Evolutionary conservation across 371 early-diverging fungal genomes (phyloP), one percentile per base, ranked within the genome.

Genomic region (Mucor sp.): DNA sequence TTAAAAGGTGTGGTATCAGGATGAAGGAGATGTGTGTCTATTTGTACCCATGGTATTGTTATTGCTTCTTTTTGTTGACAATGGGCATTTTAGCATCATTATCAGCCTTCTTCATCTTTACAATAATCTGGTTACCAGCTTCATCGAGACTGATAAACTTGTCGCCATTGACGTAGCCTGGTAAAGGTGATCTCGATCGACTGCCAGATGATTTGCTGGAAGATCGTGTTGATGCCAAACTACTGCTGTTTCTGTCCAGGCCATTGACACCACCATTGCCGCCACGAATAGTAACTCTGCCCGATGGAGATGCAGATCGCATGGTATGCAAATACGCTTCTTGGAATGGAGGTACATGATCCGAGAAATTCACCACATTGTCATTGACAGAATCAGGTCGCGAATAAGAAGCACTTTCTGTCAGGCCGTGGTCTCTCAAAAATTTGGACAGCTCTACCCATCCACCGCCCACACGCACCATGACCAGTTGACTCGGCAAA

Each of bases 391-490:
- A 56, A 0, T 61, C 68, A 12, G 65, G 62, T 47, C 62, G 58
- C 12, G 68, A 65, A 33, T 59, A 61, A 15, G 41, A 14, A 17
- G 53, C 23, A 8, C 76, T 71, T 55, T 76, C 76, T 30, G 66
- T 70, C 12, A 76, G 48, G 17, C 70, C 66, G 47, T 76, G 76
- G 7, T 76, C 76, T 71, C 44, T 28, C 25, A 59, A 62, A 64
- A 53, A 77, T 68, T 84, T 84, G 41, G 90, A 85, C 30, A 90
- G 71, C 58, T 90, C 90, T n/a, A 81, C 83, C 93, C 93, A 93
- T 48, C 93, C 93, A 63, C 93, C 93, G 12, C 93, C 93, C 28
- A 93, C 89, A 43, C 93, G 87, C 44, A 93, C 92, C 91, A 93
- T 91, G 21, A 93, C 92, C 66, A 87, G 69, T 23, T 87, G 81